A percentile compares a stretch with the other conserved stretches of the same genome.
Conservation (phyloP, 2,329 filamentous ascomycete species). For the Penicillium digitatum region DNA sequence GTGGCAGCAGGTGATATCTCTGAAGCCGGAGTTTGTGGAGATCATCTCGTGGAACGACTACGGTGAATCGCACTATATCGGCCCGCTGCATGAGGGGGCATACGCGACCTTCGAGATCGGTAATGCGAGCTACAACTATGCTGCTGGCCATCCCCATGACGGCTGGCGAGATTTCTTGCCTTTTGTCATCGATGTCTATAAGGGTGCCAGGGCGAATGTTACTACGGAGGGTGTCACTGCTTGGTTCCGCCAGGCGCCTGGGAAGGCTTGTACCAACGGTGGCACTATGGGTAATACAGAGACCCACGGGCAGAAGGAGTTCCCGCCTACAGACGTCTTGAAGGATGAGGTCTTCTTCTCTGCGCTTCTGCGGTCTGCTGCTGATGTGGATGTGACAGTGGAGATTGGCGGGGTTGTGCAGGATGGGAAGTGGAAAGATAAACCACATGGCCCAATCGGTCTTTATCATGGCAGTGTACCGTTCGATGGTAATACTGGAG, state of each 20-base stretch:
- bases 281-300: slow-evolving; percentile 5
- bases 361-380: not conserved
- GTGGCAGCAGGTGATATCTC: slow-evolving; percentile 49
- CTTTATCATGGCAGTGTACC: slow-evolving; percentile 8
- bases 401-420: not conserved
- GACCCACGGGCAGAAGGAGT: not conserved
- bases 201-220: not conserved
- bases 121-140: slow-evolving; percentile 7
- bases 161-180: slow-evolving; percentile 7
- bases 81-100: slow-evolving; percentile 4
- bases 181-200: slow-evolving; percentile 1
- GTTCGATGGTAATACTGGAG: slow-evolving; percentile 2
- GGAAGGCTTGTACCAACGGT: slow-evolving; percentile 1
- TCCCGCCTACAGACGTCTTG: not conserved
- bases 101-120: slow-evolving; percentile 9
- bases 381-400: not conserved
- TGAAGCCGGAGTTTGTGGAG: slow-evolving; percentile 4
- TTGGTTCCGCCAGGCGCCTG: slow-evolving; percentile 2
- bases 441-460: not conserved
- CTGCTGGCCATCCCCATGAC: slow-evolving; percentile 2
- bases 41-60: slow-evolving; percentile 43
- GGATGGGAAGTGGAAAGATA: slow-evolving; percentile 1
- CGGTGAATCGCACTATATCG: slow-evolving; percentile 47
- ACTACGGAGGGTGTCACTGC: slow-evolving; percentile 1
- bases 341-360: slow-evolving; percentile 5